These are phyloP conservation scores for Asterionellopsis glacialis DNA, from an alignment of 108 stramenopile genomes.

Conservation along the genomic window DNA sequence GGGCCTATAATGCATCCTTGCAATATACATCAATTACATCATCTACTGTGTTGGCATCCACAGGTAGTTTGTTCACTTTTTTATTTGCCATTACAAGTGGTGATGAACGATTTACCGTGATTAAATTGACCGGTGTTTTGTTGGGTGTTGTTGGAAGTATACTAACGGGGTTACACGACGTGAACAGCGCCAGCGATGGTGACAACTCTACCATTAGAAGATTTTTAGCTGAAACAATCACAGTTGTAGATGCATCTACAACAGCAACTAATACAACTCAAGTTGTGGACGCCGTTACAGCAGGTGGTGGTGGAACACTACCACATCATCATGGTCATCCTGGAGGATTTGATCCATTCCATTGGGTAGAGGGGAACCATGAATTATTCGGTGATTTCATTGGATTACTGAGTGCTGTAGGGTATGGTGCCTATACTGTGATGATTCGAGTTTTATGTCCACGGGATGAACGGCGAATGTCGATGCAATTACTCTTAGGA, in stretches of 20 bases:
- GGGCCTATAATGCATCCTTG: slow-evolving; percentile 80
- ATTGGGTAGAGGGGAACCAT: background rate
- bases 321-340: background rate
- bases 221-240: no score
- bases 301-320: background rate
- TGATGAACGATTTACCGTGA: slow-evolving; percentile 53
- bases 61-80: slow-evolving; percentile 93
- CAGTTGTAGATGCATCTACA: no score
- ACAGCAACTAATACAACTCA: background rate
- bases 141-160: slow-evolving; percentile 66
- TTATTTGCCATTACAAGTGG: slow-evolving; percentile 62
- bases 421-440: slow-evolving; percentile 81
- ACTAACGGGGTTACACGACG: slow-evolving; percentile 58
- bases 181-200: background rate
- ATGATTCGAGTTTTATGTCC: slow-evolving; percentile 70
- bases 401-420: slow-evolving; percentile 71
- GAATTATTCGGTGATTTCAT: slow-evolving; percentile 51
- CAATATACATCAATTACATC: slow-evolving; percentile 84
- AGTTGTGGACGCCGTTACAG: background rate
- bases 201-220: background rate
- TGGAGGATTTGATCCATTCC: slow-evolving; percentile 5
- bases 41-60: slow-evolving; percentile 87
- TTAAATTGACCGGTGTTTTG: slow-evolving; percentile 60
- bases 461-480: slow-evolving; percentile 65
- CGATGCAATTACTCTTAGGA: slow-evolving; percentile 90